Evolutionary conservation across 2,329 filamentous ascomycete species (phyloP).

Genomic region (Fusarium irregulare): DNA sequence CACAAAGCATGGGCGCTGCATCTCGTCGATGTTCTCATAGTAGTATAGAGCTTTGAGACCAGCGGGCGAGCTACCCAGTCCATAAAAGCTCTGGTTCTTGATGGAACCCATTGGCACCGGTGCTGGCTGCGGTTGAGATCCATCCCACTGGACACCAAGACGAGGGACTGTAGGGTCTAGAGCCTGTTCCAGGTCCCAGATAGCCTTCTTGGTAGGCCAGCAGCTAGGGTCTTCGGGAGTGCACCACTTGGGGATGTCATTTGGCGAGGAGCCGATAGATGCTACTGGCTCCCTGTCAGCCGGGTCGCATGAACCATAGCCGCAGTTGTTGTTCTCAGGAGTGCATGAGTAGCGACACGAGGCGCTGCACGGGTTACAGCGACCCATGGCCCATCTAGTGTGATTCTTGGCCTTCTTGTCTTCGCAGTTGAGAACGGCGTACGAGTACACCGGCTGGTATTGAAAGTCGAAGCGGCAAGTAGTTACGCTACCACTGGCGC

Average conservation of each 20-base stretch:
- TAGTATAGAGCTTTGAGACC: not conserved
- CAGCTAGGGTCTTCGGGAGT: conserved; percentile 3
- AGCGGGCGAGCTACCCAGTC: not conserved
- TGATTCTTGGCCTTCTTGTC: not conserved
- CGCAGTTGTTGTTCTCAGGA: not conserved
- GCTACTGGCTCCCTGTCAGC: not conserved
- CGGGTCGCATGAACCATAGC: not conserved
- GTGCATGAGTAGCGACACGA: conserved; percentile 5
- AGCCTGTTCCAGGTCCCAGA: not conserved
- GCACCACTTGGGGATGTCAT: not conserved
- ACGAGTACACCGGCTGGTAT: conserved; percentile 1
- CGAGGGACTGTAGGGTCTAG: not conserved
- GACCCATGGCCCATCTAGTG: not conserved
- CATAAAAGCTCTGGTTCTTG: not conserved
- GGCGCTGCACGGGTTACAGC: not conserved
- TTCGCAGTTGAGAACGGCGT: not conserved
- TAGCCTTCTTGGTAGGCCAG: not conserved
- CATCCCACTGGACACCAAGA: not conserved
- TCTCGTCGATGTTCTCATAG: not conserved
- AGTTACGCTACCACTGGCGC: not conserved
- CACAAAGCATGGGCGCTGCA: conserved; percentile 1
- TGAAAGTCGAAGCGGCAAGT: conserved; percentile 1
- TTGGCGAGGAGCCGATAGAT: not conserved
- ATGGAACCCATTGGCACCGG: not conserved
- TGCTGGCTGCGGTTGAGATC: not conserved